phyloP scores from a whole-genome alignment of 202 grass and related monocot species.

The Setaria italica region DNA sequence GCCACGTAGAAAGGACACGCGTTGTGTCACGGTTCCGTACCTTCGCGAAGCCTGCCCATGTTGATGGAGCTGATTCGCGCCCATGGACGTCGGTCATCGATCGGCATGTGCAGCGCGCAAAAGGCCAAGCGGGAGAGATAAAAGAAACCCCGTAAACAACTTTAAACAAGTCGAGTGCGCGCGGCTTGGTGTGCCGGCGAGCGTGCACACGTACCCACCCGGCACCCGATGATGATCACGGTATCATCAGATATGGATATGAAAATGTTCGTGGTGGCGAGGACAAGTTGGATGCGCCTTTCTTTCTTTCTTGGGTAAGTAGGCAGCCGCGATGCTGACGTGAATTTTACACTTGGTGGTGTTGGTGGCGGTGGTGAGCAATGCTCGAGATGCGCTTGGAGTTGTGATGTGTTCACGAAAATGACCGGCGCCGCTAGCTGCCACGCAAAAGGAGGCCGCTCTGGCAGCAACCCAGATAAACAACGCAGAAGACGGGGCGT shows the following conservation, averaged over 20 bases:
- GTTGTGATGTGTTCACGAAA: not conserved
- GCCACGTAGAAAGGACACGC: slow-evolving; percentile 64
- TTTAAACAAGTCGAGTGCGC: not conserved
- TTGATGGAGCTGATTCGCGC: slow-evolving; percentile 9
- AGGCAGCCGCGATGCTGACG: not conserved
- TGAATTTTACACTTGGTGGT: slow-evolving; percentile 16
- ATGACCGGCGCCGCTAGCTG: not conserved
- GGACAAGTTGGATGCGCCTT: slow-evolving; percentile 37
- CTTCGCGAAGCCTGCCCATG: slow-evolving; percentile 52
- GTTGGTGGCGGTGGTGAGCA: not conserved
- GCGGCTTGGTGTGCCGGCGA: too few relatives aligned
- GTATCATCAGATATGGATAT: not conserved
- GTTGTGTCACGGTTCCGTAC: slow-evolving; percentile 10
- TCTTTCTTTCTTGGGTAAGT: not conserved
- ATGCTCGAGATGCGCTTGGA: not conserved
- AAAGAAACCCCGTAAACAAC: too few relatives aligned
- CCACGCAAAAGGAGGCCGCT: not conserved
- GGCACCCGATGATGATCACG: not conserved
- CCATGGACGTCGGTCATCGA: not conserved
- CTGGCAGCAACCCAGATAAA: not conserved
- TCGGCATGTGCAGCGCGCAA: not conserved
- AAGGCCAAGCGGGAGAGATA: not conserved
- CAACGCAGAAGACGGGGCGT: not conserved
- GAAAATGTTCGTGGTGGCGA: not conserved
- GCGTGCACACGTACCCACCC: not conserved